A percentile compares a stretch with the other conserved stretches of the same genome.
Conservation (phyloP, 495 filamentous ascomycete genomes). For the Annulohypoxylon moriforme region DNA sequence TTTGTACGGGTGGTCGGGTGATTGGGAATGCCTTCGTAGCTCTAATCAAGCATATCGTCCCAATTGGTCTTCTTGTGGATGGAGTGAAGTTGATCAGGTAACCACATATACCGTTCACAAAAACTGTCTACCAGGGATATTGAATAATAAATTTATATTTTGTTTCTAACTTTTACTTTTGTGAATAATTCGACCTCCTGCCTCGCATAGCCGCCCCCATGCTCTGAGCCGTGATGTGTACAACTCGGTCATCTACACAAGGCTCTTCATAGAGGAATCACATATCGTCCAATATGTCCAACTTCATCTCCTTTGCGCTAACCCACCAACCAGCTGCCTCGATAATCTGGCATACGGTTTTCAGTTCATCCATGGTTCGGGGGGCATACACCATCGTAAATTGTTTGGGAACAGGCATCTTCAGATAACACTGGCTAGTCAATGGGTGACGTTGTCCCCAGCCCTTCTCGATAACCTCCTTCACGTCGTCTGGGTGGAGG, state of each 20-base stretch:
- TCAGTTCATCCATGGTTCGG: slow-evolving; percentile 69
- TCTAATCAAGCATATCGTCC: not conserved
- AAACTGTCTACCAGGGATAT: too few relatives aligned
- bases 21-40: not conserved
- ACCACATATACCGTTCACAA: not conserved
- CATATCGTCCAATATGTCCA: slow-evolving; percentile 43
- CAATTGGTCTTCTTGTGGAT: not conserved
- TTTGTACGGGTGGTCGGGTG: not conserved
- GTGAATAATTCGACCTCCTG: too few relatives aligned
- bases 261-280: not conserved
- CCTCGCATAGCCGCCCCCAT: not conserved
- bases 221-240: not conserved
- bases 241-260: not conserved
- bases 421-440: slow-evolving; percentile 65
- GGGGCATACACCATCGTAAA: slow-evolving; percentile 91
- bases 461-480: slow-evolving; percentile 77
- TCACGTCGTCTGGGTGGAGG: slow-evolving; percentile 82
- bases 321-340: slow-evolving; percentile 74
- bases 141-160: not conserved
- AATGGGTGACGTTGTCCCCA: slow-evolving; percentile 94
- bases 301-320: slow-evolving; percentile 55
- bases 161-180: not conserved
- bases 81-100: not conserved
- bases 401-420: slow-evolving; percentile 69
- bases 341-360: slow-evolving; percentile 75